These are phyloP conservation scores for Tephrocybe sp. DNA, from an alignment of 768 basidiomycete genomes.

Conservation along the genomic window DNA sequence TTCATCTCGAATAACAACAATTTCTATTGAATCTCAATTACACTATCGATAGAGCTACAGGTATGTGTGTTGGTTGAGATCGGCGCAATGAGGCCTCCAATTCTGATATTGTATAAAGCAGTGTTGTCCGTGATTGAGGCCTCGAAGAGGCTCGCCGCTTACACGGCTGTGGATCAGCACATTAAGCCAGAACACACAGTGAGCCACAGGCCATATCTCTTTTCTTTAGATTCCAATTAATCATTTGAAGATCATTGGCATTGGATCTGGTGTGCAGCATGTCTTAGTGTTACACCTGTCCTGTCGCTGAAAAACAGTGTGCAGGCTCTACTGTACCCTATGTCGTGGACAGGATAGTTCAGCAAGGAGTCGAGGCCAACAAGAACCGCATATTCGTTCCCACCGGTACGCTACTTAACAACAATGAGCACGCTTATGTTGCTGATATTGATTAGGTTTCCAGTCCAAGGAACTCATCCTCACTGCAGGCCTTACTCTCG, in stretches of 20 bases:
- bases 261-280: slow-evolving; percentile 67
- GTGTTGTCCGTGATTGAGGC: slow-evolving; percentile 58
- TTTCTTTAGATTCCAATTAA: background rate
- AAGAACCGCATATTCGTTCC: slow-evolving; percentile 84
- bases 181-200: slow-evolving; percentile 82
- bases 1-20: background rate
- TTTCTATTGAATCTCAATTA: background rate
- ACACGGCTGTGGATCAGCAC: slow-evolving; percentile 90
- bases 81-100: too few relatives aligned
- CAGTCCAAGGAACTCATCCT: slow-evolving; percentile 97
- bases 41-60: background rate
- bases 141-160: slow-evolving; percentile 89
- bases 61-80: background rate
- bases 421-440: background rate
- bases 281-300: background rate
- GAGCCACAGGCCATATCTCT: slow-evolving; percentile 19
- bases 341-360: slow-evolving; percentile 90
- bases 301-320: slow-evolving; percentile 8
- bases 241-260: slow-evolving; percentile 68
- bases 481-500: slow-evolving; percentile 67
- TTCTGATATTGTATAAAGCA: background rate
- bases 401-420: slow-evolving; percentile 51
- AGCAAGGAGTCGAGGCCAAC: slow-evolving; percentile 77
- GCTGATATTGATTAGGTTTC: slow-evolving; percentile 54
- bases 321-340: slow-evolving; percentile 92